These are phyloP conservation scores for Parafenestella ontariensis DNA, from an alignment of 2,329 filamentous ascomycete species.

Conservation along the genomic window DNA sequence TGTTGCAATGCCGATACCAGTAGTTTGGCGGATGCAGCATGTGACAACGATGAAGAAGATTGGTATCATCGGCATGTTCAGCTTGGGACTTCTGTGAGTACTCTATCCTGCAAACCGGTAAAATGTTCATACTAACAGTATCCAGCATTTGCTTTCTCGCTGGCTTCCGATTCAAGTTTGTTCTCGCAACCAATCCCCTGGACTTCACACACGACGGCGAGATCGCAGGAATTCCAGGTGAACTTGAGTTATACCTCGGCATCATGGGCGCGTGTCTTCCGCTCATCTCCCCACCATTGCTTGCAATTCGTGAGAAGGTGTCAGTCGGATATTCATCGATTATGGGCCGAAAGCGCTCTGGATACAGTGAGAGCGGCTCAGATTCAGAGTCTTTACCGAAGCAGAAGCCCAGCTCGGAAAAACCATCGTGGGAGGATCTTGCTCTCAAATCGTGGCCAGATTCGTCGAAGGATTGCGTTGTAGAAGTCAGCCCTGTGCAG, in stretches of 20 bases:
- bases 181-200: neutral
- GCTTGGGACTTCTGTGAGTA: constrained; percentile 7
- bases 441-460: neutral
- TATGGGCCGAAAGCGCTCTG: neutral
- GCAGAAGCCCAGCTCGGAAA: neutral
- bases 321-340: neutral
- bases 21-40: constrained; percentile 1
- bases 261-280: neutral
- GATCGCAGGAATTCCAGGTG: neutral
- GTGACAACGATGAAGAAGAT: constrained; percentile 10
- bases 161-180: neutral
- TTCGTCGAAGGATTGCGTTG: neutral
- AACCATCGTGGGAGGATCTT: neutral
- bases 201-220: neutral
- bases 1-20: constrained; percentile 4
- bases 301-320: neutral
- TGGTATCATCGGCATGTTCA: constrained; percentile 5
- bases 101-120: neutral
- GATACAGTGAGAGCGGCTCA: neutral
- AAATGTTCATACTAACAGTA: neutral
- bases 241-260: neutral
- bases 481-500: neutral
- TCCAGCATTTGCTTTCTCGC: neutral
- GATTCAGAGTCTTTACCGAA: neutral
- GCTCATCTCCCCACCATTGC: neutral